phyloP scores from a whole-genome alignment of 192 early-diverging fungal genomes.

The Backusella liffmaniae region DNA sequence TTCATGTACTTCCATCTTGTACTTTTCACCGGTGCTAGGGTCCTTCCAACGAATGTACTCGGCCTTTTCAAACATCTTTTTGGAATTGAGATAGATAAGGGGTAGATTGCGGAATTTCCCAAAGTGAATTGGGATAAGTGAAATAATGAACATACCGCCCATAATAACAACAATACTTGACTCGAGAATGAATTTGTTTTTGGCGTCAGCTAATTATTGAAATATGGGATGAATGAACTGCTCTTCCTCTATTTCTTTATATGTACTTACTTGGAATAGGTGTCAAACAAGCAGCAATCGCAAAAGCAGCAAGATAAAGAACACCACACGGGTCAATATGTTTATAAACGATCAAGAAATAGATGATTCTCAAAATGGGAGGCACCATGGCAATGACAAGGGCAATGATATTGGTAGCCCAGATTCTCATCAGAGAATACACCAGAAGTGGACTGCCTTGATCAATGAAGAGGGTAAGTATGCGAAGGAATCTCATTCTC shows the following conservation, averaged over 20 bases:
- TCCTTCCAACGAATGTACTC: not conserved
- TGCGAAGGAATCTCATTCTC: not conserved
- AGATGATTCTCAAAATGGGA: not conserved
- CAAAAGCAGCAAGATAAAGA: not conserved
- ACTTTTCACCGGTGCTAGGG: not conserved
- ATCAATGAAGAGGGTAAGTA: not conserved
- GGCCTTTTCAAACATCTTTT: not conserved
- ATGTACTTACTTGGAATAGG: not conserved
- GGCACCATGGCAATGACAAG: not conserved
- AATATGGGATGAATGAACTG: not conserved
- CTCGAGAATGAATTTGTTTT: not conserved
- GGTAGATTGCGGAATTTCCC: not conserved
- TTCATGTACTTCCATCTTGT: not conserved
- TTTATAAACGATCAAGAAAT: not conserved
- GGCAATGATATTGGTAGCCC: not conserved
- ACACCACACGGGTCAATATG: not conserved
- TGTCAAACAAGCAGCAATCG: not conserved
- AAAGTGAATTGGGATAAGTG: not conserved
- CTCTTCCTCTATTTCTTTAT: not conserved
- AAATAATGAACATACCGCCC: not conserved
- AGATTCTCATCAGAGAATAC: not conserved
- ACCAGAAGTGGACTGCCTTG: not conserved
- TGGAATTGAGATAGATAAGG: not conserved
- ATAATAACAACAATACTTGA: not conserved
- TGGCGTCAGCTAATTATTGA: not conserved